Conservation (phyloP, 768 basidiomycete genomes). For the Boletus vinaceobasis region DNA sequence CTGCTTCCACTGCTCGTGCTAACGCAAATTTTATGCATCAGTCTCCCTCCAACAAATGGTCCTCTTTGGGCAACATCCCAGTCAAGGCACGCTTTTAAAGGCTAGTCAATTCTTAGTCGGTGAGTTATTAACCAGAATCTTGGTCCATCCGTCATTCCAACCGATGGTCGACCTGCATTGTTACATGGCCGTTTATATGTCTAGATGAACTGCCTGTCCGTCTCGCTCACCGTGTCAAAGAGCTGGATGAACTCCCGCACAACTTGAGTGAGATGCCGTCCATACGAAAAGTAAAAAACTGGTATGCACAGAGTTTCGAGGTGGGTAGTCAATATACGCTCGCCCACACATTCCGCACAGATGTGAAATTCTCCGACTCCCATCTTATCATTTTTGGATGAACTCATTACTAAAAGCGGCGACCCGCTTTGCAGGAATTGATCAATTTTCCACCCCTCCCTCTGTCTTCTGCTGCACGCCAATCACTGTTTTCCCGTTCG, state of each 20-base stretch:
- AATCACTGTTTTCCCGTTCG: conserved; percentile 54
- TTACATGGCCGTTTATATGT: neutral
- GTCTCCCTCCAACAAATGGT: conserved; percentile 99
- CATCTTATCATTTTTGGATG: neutral
- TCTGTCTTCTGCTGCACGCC: conserved; percentile 63
- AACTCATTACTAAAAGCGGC: neutral
- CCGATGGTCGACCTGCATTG: neutral
- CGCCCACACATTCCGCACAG: neutral
- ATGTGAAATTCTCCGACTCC: neutral
- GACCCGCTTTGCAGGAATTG: conserved; percentile 61
- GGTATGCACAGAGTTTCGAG: conserved; percentile 99
- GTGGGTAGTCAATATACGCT: conserved; percentile 41
- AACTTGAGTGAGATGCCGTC: conserved; percentile 87
- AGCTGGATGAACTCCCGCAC: conserved; percentile 92
- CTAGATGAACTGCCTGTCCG: conserved; percentile 92
- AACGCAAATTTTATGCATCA: conserved; percentile 26
- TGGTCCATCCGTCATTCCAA: neutral
- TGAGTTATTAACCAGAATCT: conserved; percentile 27
- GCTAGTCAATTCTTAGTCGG: conserved; percentile 87
- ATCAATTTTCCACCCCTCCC: conserved; percentile 79
- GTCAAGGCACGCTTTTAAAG: conserved; percentile 89
- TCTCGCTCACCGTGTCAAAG: conserved; percentile 92
- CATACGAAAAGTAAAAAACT: conserved; percentile 93
- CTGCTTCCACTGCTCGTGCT: neutral
- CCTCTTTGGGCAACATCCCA: conserved; percentile 92